Base-by-base conservation (phyloP, 164 flowering plant genomes). In the Aristolochia californica region DNA sequence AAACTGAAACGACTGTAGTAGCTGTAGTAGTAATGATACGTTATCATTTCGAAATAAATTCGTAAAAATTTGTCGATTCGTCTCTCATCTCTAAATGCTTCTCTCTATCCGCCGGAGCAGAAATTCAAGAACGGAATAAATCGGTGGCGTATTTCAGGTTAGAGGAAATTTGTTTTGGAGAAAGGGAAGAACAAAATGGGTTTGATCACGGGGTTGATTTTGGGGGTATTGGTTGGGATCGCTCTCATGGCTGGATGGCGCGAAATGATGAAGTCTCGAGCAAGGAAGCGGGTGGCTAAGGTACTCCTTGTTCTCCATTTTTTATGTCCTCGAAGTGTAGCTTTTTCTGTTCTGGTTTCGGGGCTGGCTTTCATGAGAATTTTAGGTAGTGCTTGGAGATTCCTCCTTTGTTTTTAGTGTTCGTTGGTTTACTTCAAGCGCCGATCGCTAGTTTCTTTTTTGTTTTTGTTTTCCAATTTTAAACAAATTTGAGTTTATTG, bases 191-290 rank as follows among this genome's bases (percentile, higher is more conserved):
- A 50, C 57, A 73, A 73, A 56, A 93, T 94, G 99, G 97, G 96
- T 53, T 66, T 94, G 79, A 79, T 90, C 59, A 74, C 97, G 20
- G 99, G 96, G 48, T 67, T 84, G 53, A 7, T 90, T 23, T 64
- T 90, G 85, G 99, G 97, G 70, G 77, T 67, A 68, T 16, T 83
- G n/a, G 66, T 77, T 43, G 99, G 99, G 69, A 78, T 90, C 62
- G 87, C 72, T 45, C 61, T 90, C 70, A 89, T 87, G 97, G 95
- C 91, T 1, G 99, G 80, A 44, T 90, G 97, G 99, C 59, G 61
- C n/a, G 74, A 75, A 27, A 87, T 94, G 97, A 90, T 84, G 85
- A 57, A 67, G 57, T 74, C 82, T 23, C 82, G 97, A 16, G 75
- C 86, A 69, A 65, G 68, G 45, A 82, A 90, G 61, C 88, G 96